A percentile compares a stretch with the other conserved stretches of the same genome.
Conservation (phyloP, 352 stramenopile species). For the Pythium volutum region DNA sequence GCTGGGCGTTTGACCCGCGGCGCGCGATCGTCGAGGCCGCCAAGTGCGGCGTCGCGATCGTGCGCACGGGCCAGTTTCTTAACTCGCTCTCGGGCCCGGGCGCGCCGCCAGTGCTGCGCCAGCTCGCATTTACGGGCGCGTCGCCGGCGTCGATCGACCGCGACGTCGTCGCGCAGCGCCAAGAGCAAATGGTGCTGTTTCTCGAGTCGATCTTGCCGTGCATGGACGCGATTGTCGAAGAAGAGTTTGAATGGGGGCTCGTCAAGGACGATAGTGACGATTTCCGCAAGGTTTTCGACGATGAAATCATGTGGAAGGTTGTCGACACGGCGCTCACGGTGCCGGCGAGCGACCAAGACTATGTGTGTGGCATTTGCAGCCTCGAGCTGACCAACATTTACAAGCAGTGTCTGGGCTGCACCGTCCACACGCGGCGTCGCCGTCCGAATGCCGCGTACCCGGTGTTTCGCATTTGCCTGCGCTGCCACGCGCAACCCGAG, state of each 20-base stretch:
- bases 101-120: slow-evolving; percentile 33
- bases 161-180: slow-evolving; percentile 53
- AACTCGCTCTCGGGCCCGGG: slow-evolving; percentile 36
- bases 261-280: slow-evolving; percentile 69
- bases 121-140: slow-evolving; percentile 48
- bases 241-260: slow-evolving; percentile 61
- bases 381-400: slow-evolving; percentile 84
- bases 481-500: slow-evolving; percentile 66
- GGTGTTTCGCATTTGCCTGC: slow-evolving; percentile 67
- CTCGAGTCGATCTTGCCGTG: slow-evolving; percentile 77
- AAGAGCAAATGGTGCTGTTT: slow-evolving; percentile 81
- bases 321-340: slow-evolving; percentile 52
- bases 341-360: slow-evolving; percentile 27
- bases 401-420: slow-evolving; percentile 82
- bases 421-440: slow-evolving; percentile 53
- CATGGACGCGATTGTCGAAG: slow-evolving; percentile 72
- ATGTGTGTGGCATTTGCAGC: slow-evolving; percentile 60
- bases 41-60: slow-evolving; percentile 46
- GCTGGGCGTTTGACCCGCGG: slow-evolving; percentile 68
- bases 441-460: slow-evolving; percentile 64
- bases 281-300: slow-evolving; percentile 72
- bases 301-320: slow-evolving; percentile 68
- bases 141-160: slow-evolving; percentile 40
- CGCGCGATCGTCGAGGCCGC: slow-evolving; percentile 74
- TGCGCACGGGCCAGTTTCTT: slow-evolving; percentile 73